These are phyloP conservation scores for Fusarium abutilonis DNA, from an alignment of 2,329 filamentous ascomycete genomes.

Conservation along the genomic window DNA sequence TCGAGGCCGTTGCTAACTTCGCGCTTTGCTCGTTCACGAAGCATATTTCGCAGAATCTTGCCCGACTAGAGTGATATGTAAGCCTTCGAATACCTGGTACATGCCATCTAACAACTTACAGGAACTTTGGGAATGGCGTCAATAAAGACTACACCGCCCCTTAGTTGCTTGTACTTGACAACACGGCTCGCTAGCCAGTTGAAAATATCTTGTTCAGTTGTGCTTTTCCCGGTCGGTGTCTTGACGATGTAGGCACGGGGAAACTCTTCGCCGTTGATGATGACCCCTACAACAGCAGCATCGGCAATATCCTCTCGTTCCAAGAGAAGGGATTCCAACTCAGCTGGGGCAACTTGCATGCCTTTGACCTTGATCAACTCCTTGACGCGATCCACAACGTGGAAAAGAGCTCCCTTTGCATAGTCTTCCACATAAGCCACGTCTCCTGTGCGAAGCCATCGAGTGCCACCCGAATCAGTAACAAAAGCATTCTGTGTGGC, in stretches of 20 bases:
- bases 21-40: slow-evolving; percentile 65
- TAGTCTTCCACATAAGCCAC: slow-evolving; percentile 73
- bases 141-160: slow-evolving; percentile 74
- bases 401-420: slow-evolving; percentile 59
- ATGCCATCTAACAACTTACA: slow-evolving; percentile 50
- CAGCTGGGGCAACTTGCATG: slow-evolving; percentile 68
- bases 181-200: slow-evolving; percentile 72
- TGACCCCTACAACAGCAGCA: slow-evolving; percentile 72
- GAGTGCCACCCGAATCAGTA: slow-evolving; percentile 57
- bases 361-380: slow-evolving; percentile 71
- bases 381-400: slow-evolving; percentile 80
- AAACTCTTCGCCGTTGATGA: slow-evolving; percentile 62
- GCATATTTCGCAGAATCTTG: slow-evolving; percentile 70
- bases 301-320: slow-evolving; percentile 63
- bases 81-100: slow-evolving; percentile 6
- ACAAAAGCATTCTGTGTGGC: slow-evolving; percentile 70
- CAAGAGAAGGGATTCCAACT: slow-evolving; percentile 53
- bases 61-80: slow-evolving; percentile 60
- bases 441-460: slow-evolving; percentile 81
- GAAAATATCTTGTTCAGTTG: slow-evolving; percentile 60
- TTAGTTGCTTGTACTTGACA: slow-evolving; percentile 71
- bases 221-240: slow-evolving; percentile 27
- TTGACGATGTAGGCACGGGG: slow-evolving; percentile 71
- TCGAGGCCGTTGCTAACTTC: slow-evolving; percentile 58
- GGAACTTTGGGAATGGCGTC: slow-evolving; percentile 70